Evolutionary conservation across 2,329 filamentous ascomycete genomes (phyloP), one percentile per base, ranked within the genome.

Genomic region (Teratosphaeriaceae sp.): DNA sequence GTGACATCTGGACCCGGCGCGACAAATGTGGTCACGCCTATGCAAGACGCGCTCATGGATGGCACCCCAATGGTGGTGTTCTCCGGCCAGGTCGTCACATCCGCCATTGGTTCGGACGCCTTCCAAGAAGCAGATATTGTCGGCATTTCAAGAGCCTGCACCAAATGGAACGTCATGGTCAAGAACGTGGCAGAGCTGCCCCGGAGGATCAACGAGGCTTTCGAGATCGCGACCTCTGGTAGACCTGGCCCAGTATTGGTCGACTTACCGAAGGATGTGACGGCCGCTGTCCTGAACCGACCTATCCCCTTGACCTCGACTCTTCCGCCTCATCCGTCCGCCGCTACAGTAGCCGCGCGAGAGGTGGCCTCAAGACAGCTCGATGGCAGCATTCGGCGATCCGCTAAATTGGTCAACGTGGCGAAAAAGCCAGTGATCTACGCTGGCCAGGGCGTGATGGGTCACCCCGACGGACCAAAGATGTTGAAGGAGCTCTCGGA

Each of bases 161-260:
- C 89, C 55, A 97, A 97, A 73, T 98, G 92, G 92, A 97, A 97
- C 59, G 88, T 94, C 47, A 94, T 97, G 88, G 88, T 96, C 38
- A 96, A 94, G 76, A 90, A 84, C 65, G 82, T 95, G 43, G 88
- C 87, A 39, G 92, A 98, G 69, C 75, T 98, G 43, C 92, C 92
- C 39, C 80, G 86, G 58, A 80, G 90, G 52, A 97, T 97, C 62
- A 95, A 96, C 65, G 92, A 97, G 71, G 92, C 92, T 38, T 97
- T 97, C 61, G 89, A 97, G 70, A 97, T 97, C 62, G 92, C 92
- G 30, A 97, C 88, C 31, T 92, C 84, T 58, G 92, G 92, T 47
- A 80, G 92, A 38, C 92, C 92, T 12, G 92, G 92, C 19, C 92
- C 92, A 21, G 92, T 97, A 26, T 79, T 98, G 49, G 88, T 98